Evolutionary conservation across 176 grass and related monocot genomes (phyloP), one percentile per base, ranked within the genome.

Genomic region (Musa itinerans): DNA sequence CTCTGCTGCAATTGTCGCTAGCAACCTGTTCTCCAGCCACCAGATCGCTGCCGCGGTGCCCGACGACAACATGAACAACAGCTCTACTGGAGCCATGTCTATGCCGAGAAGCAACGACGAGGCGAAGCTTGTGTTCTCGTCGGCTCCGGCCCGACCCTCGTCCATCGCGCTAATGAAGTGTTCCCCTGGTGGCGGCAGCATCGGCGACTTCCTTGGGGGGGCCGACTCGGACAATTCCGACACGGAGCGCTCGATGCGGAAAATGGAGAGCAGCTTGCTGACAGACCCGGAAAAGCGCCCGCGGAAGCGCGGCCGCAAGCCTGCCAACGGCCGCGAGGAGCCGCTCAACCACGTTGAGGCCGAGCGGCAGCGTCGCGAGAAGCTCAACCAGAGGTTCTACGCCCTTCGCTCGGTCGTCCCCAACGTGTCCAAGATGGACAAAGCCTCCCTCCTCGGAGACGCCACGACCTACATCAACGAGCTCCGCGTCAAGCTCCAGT

Each of bases 361-460:
- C 14, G 94, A 97, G 84, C 82, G 94, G 85, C 94, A 97, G 76
- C 87, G 94, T 53, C 79, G 94, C 0, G 94, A 97, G 88, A 97
- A 97, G 81, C 94, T 97, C 14, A 97, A 97, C 82, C 94, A 97
- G 78, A 78, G 94, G 10, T 97, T 97, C 87, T 97, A 97, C 86
- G 86, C 94, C 43, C 86, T 97, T n/a, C 94, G 94, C 51, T 90
- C 94, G 1, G 94, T 97, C 52, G 94, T 97, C 54, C 94, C 94
- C 4, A 97, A 93, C 83, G 94, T 96, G 48, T 96, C 93, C 49
- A 96, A 96, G 86, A 96, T 96, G 93, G 93, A 96, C 87, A 96
- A 96, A 81, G 93, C 93, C 22, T 96, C 93, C 29, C 81, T 96
- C 70, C 85, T 96, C 1, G 93, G 93, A 48, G 94, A 97, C 74